A percentile compares a stretch with the other conserved stretches of the same genome.
These are phyloP conservation scores for Mucor sp. DNA, from an alignment of 371 early-diverging fungal species.

Conservation along the genomic window DNA sequence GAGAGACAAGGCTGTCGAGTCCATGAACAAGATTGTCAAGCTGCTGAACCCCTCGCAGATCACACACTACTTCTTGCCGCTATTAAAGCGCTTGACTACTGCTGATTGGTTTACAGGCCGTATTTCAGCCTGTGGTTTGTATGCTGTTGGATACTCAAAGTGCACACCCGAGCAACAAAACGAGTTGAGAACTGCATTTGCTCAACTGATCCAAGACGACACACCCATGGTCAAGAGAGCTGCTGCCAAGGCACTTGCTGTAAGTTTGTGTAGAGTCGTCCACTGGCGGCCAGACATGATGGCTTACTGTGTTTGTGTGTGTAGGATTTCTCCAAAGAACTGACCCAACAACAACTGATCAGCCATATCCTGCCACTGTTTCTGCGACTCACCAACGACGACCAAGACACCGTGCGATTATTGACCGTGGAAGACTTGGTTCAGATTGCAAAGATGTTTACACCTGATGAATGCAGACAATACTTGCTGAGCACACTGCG, in stretches of 20 bases:
- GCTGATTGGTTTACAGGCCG: conserved; percentile 99
- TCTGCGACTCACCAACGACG: conserved; percentile 78
- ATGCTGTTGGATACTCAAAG: conserved; percentile 79
- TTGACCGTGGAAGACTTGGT: conserved; percentile 92
- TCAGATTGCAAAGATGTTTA: conserved; percentile 82
- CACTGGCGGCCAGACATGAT: background rate
- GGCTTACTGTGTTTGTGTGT: background rate
- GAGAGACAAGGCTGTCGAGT: conserved; percentile 95
- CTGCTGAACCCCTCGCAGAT: conserved; percentile 74
- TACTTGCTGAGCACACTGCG: conserved; percentile 76
- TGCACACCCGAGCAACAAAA: conserved; percentile 75
- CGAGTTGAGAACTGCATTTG: conserved; percentile 79
- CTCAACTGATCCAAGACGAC: conserved; percentile 91
- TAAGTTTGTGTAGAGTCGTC: conserved; percentile 34
- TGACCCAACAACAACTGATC: conserved; percentile 74
- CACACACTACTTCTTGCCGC: conserved; percentile 87
- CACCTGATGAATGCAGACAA: conserved; percentile 76
- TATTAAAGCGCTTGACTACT: conserved; percentile 86
- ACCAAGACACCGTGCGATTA: conserved; percentile 96
- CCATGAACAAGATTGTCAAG: conserved; percentile 81
- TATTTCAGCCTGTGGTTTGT: conserved; percentile 91
- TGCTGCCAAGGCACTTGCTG: conserved; percentile 87
- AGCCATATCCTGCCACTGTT: conserved; percentile 75
- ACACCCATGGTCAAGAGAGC: conserved; percentile 98
- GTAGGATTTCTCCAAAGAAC: conserved; percentile 30